Percentiles rank a stretch among this genome's conserved stretches.
phyloP scores from a whole-genome alignment of 768 basidiomycete genomes.

The Podaxis rugospora region DNA sequence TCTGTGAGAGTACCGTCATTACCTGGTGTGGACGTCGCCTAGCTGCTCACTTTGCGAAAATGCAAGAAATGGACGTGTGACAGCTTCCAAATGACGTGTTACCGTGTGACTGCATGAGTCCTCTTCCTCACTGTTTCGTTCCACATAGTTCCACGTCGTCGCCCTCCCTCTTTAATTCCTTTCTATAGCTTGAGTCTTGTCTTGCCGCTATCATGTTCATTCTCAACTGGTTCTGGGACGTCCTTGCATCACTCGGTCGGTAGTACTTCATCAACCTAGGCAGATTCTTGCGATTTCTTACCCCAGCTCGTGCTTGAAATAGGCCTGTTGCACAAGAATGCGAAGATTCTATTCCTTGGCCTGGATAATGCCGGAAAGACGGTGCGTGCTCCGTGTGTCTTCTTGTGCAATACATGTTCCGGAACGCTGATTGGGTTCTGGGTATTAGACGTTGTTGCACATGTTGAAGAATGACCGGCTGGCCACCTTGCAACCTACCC shows the following conservation, averaged over 20 bases:
- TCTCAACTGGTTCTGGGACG: constrained; percentile 95
- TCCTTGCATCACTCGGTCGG: constrained; percentile 89
- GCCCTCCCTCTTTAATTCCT: constrained; percentile 8
- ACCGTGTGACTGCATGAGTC: constrained; percentile 1
- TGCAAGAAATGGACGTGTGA: not conserved
- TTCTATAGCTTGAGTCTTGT: constrained; percentile 10
- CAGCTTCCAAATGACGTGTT: constrained; percentile 7
- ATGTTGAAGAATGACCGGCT: constrained; percentile 99
- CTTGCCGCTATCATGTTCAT: constrained; percentile 60
- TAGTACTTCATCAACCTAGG: constrained; percentile 2
- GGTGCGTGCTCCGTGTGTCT: constrained; percentile 38
- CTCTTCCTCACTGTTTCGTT: not conserved
- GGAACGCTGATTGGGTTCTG: constrained; percentile 2
- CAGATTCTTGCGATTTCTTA: constrained; percentile 4
- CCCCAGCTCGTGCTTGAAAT: constrained; percentile 10
- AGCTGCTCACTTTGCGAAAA: no score
- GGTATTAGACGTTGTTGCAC: constrained; percentile 83
- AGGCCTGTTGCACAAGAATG: constrained; percentile 96
- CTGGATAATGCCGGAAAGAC: constrained; percentile 99
- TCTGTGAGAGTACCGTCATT: not conserved
- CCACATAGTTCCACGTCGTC: constrained; percentile 20
- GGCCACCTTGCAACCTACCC: constrained; percentile 95
- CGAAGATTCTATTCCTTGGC: constrained; percentile 98
- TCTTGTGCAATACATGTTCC: not conserved
- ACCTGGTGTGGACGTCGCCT: not conserved